Percentiles rank a stretch among this genome's conserved stretches.
These are phyloP conservation scores for Echites panduratus DNA, from an alignment of 257 asterid species.

Conservation along the genomic window DNA sequence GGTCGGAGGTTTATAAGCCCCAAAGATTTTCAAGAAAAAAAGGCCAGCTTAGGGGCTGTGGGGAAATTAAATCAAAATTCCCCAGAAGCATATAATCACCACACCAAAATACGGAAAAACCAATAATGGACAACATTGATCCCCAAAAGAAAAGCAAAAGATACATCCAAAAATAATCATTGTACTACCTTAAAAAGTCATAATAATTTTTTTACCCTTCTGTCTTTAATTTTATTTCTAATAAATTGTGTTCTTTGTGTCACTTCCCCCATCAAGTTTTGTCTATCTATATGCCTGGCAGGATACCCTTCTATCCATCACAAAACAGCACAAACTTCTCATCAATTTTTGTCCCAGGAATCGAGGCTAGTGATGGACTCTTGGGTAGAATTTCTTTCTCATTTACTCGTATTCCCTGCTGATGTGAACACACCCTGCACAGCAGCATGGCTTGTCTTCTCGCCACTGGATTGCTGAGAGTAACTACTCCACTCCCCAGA, in stretches of 20 bases:
- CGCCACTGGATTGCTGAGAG: slow-evolving; percentile 21
- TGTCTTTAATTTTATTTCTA: slow-evolving; percentile 12
- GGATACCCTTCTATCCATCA: slow-evolving; percentile 19
- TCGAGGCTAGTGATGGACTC: not conserved
- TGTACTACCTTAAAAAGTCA: slow-evolving; percentile 15
- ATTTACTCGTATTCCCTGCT: slow-evolving; percentile 17
- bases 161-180: slow-evolving; percentile 21
- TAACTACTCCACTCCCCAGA: slow-evolving; percentile 30
- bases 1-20: not conserved
- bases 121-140: not conserved
- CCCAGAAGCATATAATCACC: slow-evolving; percentile 10
- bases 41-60: slow-evolving; percentile 17
- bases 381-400: slow-evolving; percentile 9
- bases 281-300: slow-evolving; percentile 21
- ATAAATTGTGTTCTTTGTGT: slow-evolving; percentile 8
- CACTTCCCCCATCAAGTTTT: slow-evolving; percentile 13
- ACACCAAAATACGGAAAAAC: slow-evolving; percentile 1
- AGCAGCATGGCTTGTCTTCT: slow-evolving; percentile 19
- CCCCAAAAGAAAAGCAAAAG: slow-evolving; percentile 20
- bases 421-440: slow-evolving; percentile 14
- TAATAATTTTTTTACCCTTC: not conserved
- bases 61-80: slow-evolving; percentile 21
- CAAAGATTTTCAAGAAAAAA: slow-evolving; percentile 13
- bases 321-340: slow-evolving; percentile 5
- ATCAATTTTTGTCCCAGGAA: not conserved